Evolutionary conservation across 2,329 filamentous ascomycete species (phyloP), one percentile per base, ranked within the genome.

Genomic region (Aspergillus quadrilineatus): DNA sequence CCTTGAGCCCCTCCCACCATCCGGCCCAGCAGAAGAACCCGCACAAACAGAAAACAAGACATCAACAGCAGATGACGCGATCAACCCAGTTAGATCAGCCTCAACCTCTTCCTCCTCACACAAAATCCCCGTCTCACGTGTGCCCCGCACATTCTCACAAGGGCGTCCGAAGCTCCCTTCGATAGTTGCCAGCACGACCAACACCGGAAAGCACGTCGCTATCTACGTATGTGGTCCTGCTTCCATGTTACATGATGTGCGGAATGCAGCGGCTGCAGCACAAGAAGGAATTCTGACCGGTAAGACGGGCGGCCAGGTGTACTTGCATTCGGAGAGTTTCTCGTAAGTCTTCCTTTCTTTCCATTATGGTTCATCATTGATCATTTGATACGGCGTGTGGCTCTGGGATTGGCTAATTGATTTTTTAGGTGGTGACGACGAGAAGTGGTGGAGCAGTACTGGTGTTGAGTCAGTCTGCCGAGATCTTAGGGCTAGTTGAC

Each of bases 241-340:
- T 22, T 76, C 73, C 4, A 79, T 81, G 78, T 69, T 79, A 50
- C 67, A 77, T 50, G 79, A 81, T 68, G 75, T 79, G 7, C 69
- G 77, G 1, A 77, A 79, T 65, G 78, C 77, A 6, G 77, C 78
- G 17, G 78, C 79, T 1, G 52, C 52, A n/a, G 73, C 73, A 41
- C 78, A 82, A 53, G 48, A 73, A 53, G 57, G 59, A 6, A 28
- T 50, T 78, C 6, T 70, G 62, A 15, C 69, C 65, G 5, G 63
- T 32, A 15, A 28, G 60, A 1, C 14, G 12, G 42, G 26, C n/a
- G 65, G 62, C 47, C 73, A 75, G 32, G 69, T 80, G 2, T 80
- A 78, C 66, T 59, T 81, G 55, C 79, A 81, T 66, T 72, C 73
- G 22, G 79, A 82, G 65, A 71, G 77, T 53, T 81, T 81, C 59